Evolutionary conservation across 208 protist genomes (phyloP).

Genomic region (Tritrichomonas musculus): DNA sequence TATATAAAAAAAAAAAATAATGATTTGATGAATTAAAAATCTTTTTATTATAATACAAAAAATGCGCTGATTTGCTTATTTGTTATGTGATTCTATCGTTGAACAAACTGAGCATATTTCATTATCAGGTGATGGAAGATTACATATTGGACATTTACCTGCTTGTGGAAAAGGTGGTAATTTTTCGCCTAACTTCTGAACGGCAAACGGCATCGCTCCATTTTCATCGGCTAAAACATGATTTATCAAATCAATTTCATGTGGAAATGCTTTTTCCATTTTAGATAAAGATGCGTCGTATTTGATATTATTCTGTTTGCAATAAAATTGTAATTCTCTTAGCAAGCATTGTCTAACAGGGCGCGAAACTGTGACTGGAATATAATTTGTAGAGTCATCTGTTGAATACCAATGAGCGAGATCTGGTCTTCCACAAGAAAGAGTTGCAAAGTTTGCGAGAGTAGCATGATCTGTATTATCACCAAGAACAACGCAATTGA

Average conservation of each 20-base stretch:
- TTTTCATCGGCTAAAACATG: neutral
- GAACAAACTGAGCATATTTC: too few species aligned
- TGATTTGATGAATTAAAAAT: too few species aligned
- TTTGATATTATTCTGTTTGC: neutral
- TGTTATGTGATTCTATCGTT: too few species aligned
- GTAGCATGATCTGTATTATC: neutral
- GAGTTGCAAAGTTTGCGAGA: neutral
- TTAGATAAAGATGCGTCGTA: neutral
- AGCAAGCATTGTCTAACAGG: neutral
- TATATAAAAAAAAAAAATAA: too few species aligned
- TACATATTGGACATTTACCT: neutral
- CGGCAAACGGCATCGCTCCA: neutral
- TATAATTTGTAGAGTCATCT: neutral
- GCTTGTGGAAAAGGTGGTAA: neutral
- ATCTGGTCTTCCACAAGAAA: slow-evolving; percentile 17
- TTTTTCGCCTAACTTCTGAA: slow-evolving; percentile 4
- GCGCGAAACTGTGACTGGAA: neutral
- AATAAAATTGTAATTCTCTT: neutral
- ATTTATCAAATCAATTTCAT: neutral
- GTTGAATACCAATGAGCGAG: neutral
- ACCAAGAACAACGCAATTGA: neutral
- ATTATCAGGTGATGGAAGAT: neutral
- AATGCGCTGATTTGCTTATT: too few species aligned
- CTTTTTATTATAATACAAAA: too few species aligned
- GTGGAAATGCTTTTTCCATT: neutral